Base-by-base conservation (phyloP, 345 rosid species). In the Acer campestre region DNA sequence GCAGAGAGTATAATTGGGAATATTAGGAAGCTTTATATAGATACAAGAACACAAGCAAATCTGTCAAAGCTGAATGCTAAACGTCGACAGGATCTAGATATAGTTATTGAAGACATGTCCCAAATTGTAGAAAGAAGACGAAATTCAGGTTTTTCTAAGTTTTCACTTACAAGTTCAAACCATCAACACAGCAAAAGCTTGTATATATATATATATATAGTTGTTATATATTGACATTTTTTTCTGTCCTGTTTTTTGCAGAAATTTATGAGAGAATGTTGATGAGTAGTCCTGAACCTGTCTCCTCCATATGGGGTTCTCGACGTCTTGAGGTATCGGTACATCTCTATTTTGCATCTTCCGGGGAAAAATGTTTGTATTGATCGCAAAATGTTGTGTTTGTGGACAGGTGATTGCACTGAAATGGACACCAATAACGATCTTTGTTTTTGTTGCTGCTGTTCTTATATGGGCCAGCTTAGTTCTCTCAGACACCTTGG, bases 11-110 rank as follows among this genome's bases (percentile, higher is more conserved):
- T 88, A 49, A 85, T 89, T 80, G 56, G 82, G 56, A 88, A 73
- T 75, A 78, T 87, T 71, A 84, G 86, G 74, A 91, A 87, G 79
- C 89, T 79, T 49, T 89, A 88, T 77, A 71, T 84, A 13, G 91
- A 88, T 73, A 87, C 92, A 53, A 88, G 92, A 80, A 89, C 93
- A 69, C 89, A 87, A 20, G 77, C 90, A 18, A 87, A 89, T 76
- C 85, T 88, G 74, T 80, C 86, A 23, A 91, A 85, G 79, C 75
- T 91, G 31, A 87, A 81, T 16, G 87, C 86, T 73, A 76, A 23
- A 25, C 80, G 83, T 70, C 46, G 70, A 18, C 84, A 81, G 75
- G 85, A 88, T 70, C 65, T 80, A 11, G 71, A 85, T 53, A 78
- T 84, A 13, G 17, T 83, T 72, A 80, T 82, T 22, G 77, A 79